These are phyloP conservation scores for Claviceps sp. DNA, from an alignment of 2,329 filamentous ascomycete genomes.

Conservation along the genomic window DNA sequence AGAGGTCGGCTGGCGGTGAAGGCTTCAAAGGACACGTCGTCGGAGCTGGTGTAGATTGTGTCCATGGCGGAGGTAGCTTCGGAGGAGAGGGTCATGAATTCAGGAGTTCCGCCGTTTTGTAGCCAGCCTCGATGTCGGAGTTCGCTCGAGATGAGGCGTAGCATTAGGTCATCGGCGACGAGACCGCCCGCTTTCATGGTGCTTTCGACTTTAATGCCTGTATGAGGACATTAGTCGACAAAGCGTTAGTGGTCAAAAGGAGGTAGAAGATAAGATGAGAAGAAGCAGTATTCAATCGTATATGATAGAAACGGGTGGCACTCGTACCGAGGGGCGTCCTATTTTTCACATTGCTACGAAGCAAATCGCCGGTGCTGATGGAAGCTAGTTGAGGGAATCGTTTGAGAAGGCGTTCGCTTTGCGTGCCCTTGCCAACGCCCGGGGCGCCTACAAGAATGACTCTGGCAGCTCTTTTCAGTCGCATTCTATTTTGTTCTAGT, in stretches of 20 bases:
- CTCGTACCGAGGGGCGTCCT: slow-evolving; percentile 66
- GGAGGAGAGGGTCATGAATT: slow-evolving; percentile 40
- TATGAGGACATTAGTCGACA: slow-evolving; percentile 3
- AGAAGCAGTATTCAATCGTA: background rate
- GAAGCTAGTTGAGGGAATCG: slow-evolving; percentile 80
- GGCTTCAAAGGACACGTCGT: slow-evolving; percentile 10
- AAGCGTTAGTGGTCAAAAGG: background rate
- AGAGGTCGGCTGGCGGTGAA: background rate
- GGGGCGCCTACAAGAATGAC: slow-evolving; percentile 92
- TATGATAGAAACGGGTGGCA: background rate
- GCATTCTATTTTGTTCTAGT: slow-evolving; percentile 44
- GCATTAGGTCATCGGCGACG: slow-evolving; percentile 84
- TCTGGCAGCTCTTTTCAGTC: slow-evolving; percentile 68
- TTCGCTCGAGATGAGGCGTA: slow-evolving; percentile 84
- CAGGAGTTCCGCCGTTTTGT: slow-evolving; percentile 29
- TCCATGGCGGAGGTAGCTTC: slow-evolving; percentile 24
- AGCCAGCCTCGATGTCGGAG: slow-evolving; percentile 80
- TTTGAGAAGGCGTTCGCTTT: slow-evolving; percentile 75
- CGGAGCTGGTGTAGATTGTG: slow-evolving; percentile 11
- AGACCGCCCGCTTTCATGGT: slow-evolving; percentile 79
- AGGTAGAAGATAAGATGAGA: background rate
- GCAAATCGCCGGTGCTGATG: slow-evolving; percentile 85
- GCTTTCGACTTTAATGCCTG: slow-evolving; percentile 80
- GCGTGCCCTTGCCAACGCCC: slow-evolving; percentile 94
- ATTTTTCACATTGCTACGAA: slow-evolving; percentile 84